These are phyloP conservation scores for Amanita thiersii DNA, from an alignment of 768 basidiomycete genomes.

Conservation along the genomic window DNA sequence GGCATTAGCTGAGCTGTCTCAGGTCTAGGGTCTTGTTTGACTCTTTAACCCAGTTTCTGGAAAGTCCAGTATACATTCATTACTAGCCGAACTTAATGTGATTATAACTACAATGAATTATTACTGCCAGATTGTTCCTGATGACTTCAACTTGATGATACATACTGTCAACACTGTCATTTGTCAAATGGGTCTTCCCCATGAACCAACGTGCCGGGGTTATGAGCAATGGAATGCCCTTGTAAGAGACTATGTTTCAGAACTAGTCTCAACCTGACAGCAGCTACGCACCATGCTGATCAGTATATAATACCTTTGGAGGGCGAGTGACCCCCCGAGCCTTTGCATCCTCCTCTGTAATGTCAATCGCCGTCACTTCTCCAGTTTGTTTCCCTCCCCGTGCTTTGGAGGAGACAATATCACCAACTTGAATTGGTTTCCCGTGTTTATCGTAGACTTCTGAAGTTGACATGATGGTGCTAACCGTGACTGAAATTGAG, in stretches of 20 bases:
- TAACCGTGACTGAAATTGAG: too few species aligned
- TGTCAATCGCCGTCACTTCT: conserved; percentile 5
- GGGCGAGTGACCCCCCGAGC: conserved; percentile 8
- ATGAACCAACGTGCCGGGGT: neutral
- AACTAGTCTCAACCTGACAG: neutral
- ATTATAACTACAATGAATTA: too few species aligned
- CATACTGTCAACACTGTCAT: too few species aligned
- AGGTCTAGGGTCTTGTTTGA: too few species aligned
- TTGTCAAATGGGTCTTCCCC: neutral
- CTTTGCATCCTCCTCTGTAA: conserved; percentile 7
- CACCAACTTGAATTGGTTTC: conserved; percentile 1
- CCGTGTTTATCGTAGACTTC: conserved; percentile 3
- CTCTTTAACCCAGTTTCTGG: too few species aligned
- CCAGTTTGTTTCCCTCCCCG: conserved; percentile 8
- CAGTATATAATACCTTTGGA: conserved; percentile 8
- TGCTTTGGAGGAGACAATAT: neutral
- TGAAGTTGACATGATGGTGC: neutral
- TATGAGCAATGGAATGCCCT: neutral
- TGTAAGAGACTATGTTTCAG: neutral
- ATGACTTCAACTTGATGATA: too few species aligned
- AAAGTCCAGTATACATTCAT: too few species aligned
- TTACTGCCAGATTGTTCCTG: too few species aligned
- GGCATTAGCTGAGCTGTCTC: too few species aligned
- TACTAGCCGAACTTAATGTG: too few species aligned
- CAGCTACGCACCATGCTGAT: conserved; percentile 8